Evolutionary conservation across 1,284 basidiomycete genomes (phyloP).

Genomic region (Moniliophthora roreri): DNA sequence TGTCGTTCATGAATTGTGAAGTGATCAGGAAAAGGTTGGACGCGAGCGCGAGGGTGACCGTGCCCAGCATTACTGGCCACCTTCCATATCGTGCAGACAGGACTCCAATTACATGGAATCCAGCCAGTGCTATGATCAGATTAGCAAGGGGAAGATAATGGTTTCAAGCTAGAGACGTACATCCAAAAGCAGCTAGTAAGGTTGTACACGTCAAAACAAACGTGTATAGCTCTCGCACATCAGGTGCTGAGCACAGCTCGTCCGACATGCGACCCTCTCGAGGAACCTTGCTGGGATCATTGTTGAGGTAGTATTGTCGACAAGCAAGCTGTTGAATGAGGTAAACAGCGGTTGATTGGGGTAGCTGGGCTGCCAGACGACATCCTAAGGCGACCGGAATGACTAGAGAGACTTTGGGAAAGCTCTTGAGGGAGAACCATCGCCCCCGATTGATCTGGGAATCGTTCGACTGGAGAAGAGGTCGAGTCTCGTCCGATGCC

Average conservation of each 20-base stretch:
- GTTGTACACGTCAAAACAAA: slow-evolving; percentile 18
- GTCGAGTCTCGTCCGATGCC: neutral
- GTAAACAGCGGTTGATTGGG: slow-evolving; percentile 28
- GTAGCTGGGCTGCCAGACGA: slow-evolving; percentile 21
- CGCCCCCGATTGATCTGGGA: neutral
- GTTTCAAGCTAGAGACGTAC: slow-evolving; percentile 19
- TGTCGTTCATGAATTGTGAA: slow-evolving; percentile 16
- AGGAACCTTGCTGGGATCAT: slow-evolving; percentile 19
- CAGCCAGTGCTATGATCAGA: slow-evolving; percentile 14
- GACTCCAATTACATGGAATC: slow-evolving; percentile 22
- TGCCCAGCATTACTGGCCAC: slow-evolving; percentile 26
- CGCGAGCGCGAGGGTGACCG: slow-evolving; percentile 16
- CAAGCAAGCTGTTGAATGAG: slow-evolving; percentile 26
- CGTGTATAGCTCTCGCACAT: slow-evolving; percentile 22
- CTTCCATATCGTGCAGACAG: slow-evolving; percentile 28
- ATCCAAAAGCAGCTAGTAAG: slow-evolving; percentile 16
- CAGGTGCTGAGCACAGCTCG: slow-evolving; percentile 23
- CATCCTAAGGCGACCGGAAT: slow-evolving; percentile 27
- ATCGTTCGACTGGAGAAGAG: neutral
- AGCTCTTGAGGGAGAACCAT: slow-evolving; percentile 1
- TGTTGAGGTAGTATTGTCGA: slow-evolving; percentile 22
- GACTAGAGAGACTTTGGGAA: slow-evolving; percentile 19
- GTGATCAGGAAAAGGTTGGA: slow-evolving; percentile 20
- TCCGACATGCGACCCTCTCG: slow-evolving; percentile 13
- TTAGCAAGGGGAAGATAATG: neutral